Percentiles rank a stretch among this genome's conserved stretches.
Evolutionary conservation across 2,329 filamentous ascomycete species (phyloP).

Genomic region (Talaromyces marneffei): DNA sequence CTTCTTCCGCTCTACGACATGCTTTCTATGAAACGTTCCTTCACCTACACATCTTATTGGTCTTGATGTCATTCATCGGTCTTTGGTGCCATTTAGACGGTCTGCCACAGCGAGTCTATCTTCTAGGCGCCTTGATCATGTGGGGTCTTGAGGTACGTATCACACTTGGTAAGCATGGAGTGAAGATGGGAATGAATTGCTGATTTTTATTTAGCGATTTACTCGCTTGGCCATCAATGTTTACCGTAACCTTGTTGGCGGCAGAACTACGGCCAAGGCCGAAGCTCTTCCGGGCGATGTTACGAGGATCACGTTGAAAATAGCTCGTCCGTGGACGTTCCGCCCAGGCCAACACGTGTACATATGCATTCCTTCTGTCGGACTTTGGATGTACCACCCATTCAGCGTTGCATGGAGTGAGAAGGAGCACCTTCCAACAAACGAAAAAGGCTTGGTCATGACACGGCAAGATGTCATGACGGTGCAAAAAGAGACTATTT

Average conservation of each 20-base stretch:
- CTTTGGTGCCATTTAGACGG: slow-evolving; percentile 73
- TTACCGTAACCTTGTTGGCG: slow-evolving; percentile 57
- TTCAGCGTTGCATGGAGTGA: slow-evolving; percentile 74
- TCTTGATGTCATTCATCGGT: slow-evolving; percentile 60
- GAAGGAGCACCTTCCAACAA: slow-evolving; percentile 43
- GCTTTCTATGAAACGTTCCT: slow-evolving; percentile 98
- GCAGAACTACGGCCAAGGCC: slow-evolving; percentile 60
- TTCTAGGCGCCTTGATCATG: slow-evolving; percentile 66
- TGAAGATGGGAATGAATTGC: not conserved
- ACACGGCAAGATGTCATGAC: slow-evolving; percentile 48
- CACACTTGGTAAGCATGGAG: not conserved
- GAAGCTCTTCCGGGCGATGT: slow-evolving; percentile 65
- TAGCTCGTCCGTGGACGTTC: slow-evolving; percentile 62
- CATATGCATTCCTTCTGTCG: slow-evolving; percentile 62
- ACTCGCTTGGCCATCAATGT: slow-evolving; percentile 58
- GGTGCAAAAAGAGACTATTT: slow-evolving; percentile 55
- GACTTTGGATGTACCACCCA: slow-evolving; percentile 67
- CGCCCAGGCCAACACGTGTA: slow-evolving; percentile 69
- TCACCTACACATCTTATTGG: slow-evolving; percentile 74
- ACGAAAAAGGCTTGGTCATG: slow-evolving; percentile 41
- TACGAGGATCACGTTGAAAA: slow-evolving; percentile 62
- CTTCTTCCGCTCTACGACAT: slow-evolving; percentile 75
- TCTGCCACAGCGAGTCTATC: slow-evolving; percentile 66
- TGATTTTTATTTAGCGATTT: slow-evolving; percentile 39
- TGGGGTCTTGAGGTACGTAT: slow-evolving; percentile 63